Conservation (phyloP, 2,329 filamentous ascomycete species). For the Ascochyta fabae region DNA sequence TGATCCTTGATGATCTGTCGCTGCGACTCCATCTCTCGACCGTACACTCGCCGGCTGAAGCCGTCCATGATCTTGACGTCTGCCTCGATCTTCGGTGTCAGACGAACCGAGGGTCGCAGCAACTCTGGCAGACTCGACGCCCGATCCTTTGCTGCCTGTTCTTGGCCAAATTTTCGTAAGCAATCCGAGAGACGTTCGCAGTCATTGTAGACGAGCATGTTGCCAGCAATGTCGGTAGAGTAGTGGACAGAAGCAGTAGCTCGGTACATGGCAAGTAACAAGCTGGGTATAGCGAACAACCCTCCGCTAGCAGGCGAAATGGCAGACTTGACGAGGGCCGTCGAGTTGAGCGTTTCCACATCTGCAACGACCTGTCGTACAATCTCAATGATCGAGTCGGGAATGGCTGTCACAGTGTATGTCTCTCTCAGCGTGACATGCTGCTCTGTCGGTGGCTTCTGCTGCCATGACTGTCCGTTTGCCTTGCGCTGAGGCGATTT, state of each 20-base stretch:
- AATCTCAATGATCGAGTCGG: conserved; percentile 75
- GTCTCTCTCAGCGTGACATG: conserved; percentile 83
- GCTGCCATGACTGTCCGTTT: conserved; percentile 39
- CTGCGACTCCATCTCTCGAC: conserved; percentile 69
- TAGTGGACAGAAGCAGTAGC: conserved; percentile 80
- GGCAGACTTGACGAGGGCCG: conserved; percentile 56
- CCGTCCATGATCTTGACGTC: conserved; percentile 64
- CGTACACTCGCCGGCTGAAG: conserved; percentile 67
- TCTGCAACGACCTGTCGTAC: conserved; percentile 61
- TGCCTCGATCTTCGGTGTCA: conserved; percentile 57
- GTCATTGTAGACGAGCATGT: conserved; percentile 72
- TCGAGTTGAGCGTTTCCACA: conserved; percentile 61
- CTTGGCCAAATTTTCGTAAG: conserved; percentile 57
- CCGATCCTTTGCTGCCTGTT: conserved; percentile 49
- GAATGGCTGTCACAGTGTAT: conserved; percentile 88
- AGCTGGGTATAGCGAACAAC: conserved; percentile 73
- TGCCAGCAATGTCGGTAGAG: conserved; percentile 62
- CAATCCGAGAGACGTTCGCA: conserved; percentile 63
- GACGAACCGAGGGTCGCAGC: conserved; percentile 44
- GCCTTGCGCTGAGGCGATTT: conserved; percentile 38
- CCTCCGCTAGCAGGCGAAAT: conserved; percentile 72
- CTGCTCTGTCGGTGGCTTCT: conserved; percentile 48
- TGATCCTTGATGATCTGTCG: conserved; percentile 67
- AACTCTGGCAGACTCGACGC: conserved; percentile 38
- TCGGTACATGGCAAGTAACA: conserved; percentile 78